Evolutionary conservation across 495 filamentous ascomycete species (phyloP).

Genomic region (Penicilliopsis zonata): DNA sequence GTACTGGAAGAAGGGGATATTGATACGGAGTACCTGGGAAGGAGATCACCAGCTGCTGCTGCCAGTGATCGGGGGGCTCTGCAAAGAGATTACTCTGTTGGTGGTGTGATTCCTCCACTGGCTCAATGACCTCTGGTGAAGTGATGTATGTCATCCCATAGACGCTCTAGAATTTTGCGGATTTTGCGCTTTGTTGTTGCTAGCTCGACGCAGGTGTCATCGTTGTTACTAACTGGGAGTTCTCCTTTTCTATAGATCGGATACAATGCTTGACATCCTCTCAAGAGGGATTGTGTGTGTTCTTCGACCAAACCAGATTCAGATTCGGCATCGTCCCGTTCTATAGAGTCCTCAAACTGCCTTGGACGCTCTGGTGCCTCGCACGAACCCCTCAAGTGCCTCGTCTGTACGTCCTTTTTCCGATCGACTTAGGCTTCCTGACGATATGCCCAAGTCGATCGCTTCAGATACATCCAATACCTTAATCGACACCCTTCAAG

Average conservation of each 20-base stretch:
- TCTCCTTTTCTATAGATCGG: slow-evolving; percentile 8
- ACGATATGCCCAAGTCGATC: slow-evolving; percentile 25
- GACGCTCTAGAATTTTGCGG: too few relatives aligned
- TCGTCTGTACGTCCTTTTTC: not conserved
- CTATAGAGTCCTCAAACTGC: slow-evolving; percentile 5
- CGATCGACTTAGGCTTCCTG: not conserved
- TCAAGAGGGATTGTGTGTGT: slow-evolving; percentile 10
- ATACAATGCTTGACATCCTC: slow-evolving; percentile 21
- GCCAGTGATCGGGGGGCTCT: not conserved
- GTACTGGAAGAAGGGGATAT: too few relatives aligned
- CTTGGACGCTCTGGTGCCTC: too few relatives aligned
- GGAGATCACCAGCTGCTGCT: too few relatives aligned
- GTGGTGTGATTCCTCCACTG: not conserved
- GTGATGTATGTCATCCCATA: slow-evolving; percentile 1
- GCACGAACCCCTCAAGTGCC: too few relatives aligned
- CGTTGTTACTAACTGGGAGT: too few relatives aligned
- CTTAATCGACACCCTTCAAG: slow-evolving; percentile 14
- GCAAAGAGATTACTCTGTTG: not conserved
- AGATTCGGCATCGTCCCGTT: slow-evolving; percentile 13
- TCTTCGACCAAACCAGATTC: slow-evolving; percentile 7
- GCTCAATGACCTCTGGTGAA: slow-evolving; percentile 1
- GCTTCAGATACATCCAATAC: slow-evolving; percentile 24
- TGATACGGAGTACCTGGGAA: too few relatives aligned
- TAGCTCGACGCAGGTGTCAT: too few relatives aligned
- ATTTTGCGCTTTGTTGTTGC: too few relatives aligned